Base-by-base conservation (phyloP, 345 rosid genomes). In the Heritiera littoralis region DNA sequence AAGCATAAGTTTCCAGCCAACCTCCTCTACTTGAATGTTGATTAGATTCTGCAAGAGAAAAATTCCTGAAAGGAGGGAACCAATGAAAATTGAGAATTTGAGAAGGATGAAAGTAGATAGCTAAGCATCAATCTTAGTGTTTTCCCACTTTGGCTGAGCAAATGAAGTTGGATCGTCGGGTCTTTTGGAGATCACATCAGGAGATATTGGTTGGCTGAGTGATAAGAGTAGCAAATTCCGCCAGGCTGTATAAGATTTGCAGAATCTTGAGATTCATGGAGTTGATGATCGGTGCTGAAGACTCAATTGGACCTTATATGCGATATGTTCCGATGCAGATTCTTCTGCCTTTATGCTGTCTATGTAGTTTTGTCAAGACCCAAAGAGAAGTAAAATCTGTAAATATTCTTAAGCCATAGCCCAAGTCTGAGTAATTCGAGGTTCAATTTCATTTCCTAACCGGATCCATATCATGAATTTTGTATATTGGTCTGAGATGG, bases 171-270 rank as follows among this genome's bases (percentile, higher is more conserved):
- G 68, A 32, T 64, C 41, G 32, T 20, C 30, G 30, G 38, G 64
- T 20, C 32, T 56, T 20, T 32, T 20, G 8, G 0, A n/a, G 9
- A 59, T 59, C 32, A 56, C 64, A 59, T 59, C 64, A 59, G 10
- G 63, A 20, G 32, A 64, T 7, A 35, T 32, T 38, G 12, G 38
- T 61, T 61, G 43, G 49, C 23, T 14, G 51, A 8, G 73, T 68
- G 73, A 68, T 59, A 58, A 45, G 70, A 60, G 76, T 60, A 32
- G 58, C 8, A 15, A 35, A 81, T 77, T 81, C 80, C 54, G 68
- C 61, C 78, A 81, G 69, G 83, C 72, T 81, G 80, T 76, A 14
- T 7, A 38, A 76, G 72, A 76, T 51, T 30, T 23, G n/a, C 7
- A 13, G 45, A 70, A 55, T 68, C 43, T 40, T 40, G 13, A 41